Evolutionary conservation across 768 basidiomycete genomes (phyloP).

Genomic region (Suillus bovinus): DNA sequence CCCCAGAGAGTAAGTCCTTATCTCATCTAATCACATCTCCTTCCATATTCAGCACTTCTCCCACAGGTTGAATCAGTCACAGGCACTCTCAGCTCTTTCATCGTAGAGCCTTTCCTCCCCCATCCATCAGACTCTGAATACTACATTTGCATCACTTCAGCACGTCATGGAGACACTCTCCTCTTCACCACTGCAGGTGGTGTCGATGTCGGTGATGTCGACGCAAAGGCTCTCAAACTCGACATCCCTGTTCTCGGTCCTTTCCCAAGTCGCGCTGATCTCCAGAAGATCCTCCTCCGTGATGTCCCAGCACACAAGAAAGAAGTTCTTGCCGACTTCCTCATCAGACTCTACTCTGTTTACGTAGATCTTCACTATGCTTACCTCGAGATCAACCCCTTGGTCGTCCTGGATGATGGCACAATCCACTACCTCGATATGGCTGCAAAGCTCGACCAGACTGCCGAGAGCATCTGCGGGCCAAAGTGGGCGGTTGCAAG

Average conservation of each 20-base stretch:
- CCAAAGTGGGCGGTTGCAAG: slow-evolving; percentile 99
- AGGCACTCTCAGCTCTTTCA: slow-evolving; percentile 80
- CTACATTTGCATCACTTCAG: slow-evolving; percentile 97
- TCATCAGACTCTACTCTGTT: slow-evolving; percentile 92
- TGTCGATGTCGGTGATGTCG: slow-evolving; percentile 98
- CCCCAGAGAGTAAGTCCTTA: slow-evolving; percentile 71
- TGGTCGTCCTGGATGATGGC: slow-evolving; percentile 84
- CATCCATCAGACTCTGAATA: slow-evolving; percentile 93
- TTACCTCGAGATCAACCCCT: slow-evolving; percentile 99
- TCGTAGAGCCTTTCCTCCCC: slow-evolving; percentile 98
- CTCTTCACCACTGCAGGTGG: slow-evolving; percentile 99
- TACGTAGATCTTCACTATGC: slow-evolving; percentile 99
- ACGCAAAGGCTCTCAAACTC: slow-evolving; percentile 93
- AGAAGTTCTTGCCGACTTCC: slow-evolving; percentile 92
- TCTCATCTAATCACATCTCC: slow-evolving; percentile 10
- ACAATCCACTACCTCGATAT: slow-evolving; percentile 97
- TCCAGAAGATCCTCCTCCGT: slow-evolving; percentile 72
- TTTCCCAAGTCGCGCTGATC: slow-evolving; percentile 82
- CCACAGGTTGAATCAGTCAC: slow-evolving; percentile 64
- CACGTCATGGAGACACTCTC: slow-evolving; percentile 91
- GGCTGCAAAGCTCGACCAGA: slow-evolving; percentile 99
- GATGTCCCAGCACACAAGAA: slow-evolving; percentile 85
- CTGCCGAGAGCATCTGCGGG: slow-evolving; percentile 96
- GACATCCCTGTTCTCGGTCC: slow-evolving; percentile 68
- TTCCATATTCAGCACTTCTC: slow-evolving; percentile 7